Percentiles rank a stretch among this genome's conserved stretches.
Conservation (phyloP, 306 rosid species). For the Comarum palustre region DNA sequence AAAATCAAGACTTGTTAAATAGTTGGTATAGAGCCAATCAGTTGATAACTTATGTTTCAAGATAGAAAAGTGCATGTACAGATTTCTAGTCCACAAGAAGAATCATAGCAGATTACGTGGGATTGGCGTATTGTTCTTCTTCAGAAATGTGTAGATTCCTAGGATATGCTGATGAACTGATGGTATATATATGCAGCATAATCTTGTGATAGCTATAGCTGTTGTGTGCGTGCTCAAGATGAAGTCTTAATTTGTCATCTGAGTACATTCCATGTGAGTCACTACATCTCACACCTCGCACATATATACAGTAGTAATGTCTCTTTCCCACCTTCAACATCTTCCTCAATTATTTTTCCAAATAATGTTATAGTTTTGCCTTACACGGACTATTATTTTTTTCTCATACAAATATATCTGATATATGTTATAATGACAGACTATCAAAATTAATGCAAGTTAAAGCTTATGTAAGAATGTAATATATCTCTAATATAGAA, state of each 20-base stretch:
- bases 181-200: too few species aligned
- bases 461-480: too few species aligned
- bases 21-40: neutral
- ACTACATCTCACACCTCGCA: neutral
- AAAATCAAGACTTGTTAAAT: neutral
- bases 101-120: neutral
- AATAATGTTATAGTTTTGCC: neutral
- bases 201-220: neutral
- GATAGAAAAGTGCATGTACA: neutral
- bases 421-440: too few species aligned
- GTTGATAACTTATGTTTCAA: too few species aligned
- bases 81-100: neutral
- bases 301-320: neutral
- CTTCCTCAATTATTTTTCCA: neutral
- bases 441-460: too few species aligned
- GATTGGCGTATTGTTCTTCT: neutral
- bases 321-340: neutral
- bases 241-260: slow-evolving; percentile 1
- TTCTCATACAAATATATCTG: too few species aligned
- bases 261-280: neutral
- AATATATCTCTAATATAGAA: too few species aligned
- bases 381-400: too few species aligned
- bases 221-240: neutral
- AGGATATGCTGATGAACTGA: slow-evolving; percentile 1
- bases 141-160: slow-evolving; percentile 4